A percentile compares a stretch with the other conserved stretches of the same genome.
Conservation (phyloP, 169 alveolate species). For the Eimeria acervulina region DNA sequence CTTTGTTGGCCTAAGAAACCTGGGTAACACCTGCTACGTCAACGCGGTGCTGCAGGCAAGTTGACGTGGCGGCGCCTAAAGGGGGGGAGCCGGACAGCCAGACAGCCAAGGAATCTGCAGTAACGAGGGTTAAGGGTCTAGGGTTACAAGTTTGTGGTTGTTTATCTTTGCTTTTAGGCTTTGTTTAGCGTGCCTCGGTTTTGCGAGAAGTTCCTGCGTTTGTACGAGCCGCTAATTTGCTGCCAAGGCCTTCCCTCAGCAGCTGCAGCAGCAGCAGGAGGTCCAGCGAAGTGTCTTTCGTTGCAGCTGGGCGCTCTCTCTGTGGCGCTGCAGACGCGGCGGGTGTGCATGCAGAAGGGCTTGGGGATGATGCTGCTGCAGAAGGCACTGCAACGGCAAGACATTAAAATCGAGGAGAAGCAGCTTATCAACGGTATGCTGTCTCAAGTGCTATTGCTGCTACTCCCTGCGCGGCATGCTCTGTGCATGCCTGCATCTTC, state of each 20-base stretch:
- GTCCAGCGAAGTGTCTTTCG: slow-evolving; percentile 42
- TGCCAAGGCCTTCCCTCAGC: slow-evolving; percentile 63
- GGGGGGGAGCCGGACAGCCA: not conserved
- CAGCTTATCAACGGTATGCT: slow-evolving; percentile 45
- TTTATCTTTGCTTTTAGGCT: slow-evolving; percentile 7
- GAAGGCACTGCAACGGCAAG: slow-evolving; percentile 34
- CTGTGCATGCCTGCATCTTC: not conserved
- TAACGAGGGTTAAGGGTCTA: not conserved
- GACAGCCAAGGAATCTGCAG: not conserved
- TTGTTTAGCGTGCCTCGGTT: slow-evolving; percentile 42
- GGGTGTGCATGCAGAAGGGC: slow-evolving; percentile 64
- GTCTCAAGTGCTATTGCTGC: not conserved
- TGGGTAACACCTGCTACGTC: slow-evolving; percentile 93
- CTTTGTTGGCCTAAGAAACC: slow-evolving; percentile 86
- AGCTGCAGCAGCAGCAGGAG: slow-evolving; percentile 46
- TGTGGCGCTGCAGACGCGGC: slow-evolving; percentile 76
- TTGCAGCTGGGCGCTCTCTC: slow-evolving; percentile 74
- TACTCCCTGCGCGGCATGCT: not conserved
- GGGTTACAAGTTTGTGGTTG: not conserved
- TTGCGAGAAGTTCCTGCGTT: slow-evolving; percentile 67
- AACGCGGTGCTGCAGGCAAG: slow-evolving; percentile 90
- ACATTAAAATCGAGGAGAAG: slow-evolving; percentile 4
- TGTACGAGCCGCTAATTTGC: slow-evolving; percentile 53
- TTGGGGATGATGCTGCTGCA: slow-evolving; percentile 45
- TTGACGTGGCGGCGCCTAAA: not conserved